A percentile compares a stretch with the other conserved stretches of the same genome.
Conservation (phyloP, 169 alveolate genomes). For the Plasmodium cynomolgi region DNA sequence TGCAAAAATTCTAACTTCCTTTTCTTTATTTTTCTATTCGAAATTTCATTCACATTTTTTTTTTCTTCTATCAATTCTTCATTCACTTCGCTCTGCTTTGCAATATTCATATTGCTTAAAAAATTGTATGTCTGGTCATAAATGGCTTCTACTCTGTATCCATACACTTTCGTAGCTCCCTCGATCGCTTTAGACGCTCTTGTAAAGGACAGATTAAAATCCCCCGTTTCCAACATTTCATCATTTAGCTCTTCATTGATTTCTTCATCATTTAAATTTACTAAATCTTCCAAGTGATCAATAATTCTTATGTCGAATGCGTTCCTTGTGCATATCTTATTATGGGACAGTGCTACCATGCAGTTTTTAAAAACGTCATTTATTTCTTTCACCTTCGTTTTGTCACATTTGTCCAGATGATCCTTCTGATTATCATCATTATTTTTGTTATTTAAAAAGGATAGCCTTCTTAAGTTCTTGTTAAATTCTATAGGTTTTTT, state of each 20-base stretch:
- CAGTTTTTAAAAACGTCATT: conserved; percentile 84
- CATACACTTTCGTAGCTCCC: conserved; percentile 85
- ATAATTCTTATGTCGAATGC: conserved; percentile 89
- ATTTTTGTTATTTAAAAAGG: conserved; percentile 48
- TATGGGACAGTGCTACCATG: conserved; percentile 85
- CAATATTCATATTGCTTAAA: conserved; percentile 81
- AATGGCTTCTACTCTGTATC: conserved; percentile 87
- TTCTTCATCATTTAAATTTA: conserved; percentile 82
- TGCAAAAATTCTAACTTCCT: conserved; percentile 65
- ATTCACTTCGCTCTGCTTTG: conserved; percentile 60
- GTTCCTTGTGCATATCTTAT: conserved; percentile 87
- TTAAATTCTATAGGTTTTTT: conserved; percentile 68
- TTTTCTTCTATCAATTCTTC: conserved; percentile 52
- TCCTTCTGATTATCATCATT: conserved; percentile 8
- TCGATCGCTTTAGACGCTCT: conserved; percentile 86
- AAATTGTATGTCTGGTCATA: conserved; percentile 85
- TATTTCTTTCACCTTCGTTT: conserved; percentile 77
- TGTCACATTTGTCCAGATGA: conserved; percentile 17
- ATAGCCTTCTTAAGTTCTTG: conserved; percentile 51
- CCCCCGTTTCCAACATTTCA: conserved; percentile 72
- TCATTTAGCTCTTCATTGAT: conserved; percentile 78
- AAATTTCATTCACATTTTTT: conserved; percentile 19
- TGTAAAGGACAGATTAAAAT: conserved; percentile 77
- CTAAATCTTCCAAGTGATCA: conserved; percentile 88
- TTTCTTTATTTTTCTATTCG: conserved; percentile 51